These are phyloP conservation scores for Chlorella sp. DNA, from an alignment of 139 green algal species.

Conservation along the genomic window DNA sequence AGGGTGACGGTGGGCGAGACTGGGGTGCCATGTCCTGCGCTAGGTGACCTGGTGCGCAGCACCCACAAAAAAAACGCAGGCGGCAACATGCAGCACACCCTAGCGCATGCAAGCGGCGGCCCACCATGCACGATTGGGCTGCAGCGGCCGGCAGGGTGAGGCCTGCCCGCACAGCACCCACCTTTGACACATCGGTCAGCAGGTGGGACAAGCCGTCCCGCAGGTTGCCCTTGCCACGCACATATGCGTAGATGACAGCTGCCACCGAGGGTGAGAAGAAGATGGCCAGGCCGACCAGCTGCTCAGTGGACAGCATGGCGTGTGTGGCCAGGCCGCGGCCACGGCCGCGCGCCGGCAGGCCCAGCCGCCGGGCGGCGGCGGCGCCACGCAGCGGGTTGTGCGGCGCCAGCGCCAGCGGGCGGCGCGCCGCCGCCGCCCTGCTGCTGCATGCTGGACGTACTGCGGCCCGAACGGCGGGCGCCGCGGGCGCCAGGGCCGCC, in stretches of 20 bases:
- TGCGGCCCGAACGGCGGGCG: neutral
- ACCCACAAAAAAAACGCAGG: too few relatives aligned
- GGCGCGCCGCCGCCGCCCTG: neutral
- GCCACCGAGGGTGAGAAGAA: slow-evolving; percentile 31
- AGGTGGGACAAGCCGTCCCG: slow-evolving; percentile 82
- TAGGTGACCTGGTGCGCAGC: too few relatives aligned
- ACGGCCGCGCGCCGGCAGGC: neutral
- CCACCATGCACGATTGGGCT: neutral
- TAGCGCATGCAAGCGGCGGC: too few relatives aligned
- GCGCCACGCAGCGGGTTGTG: neutral
- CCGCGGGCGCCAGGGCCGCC: neutral
- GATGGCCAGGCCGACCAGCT: slow-evolving; percentile 29
- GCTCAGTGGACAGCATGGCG: slow-evolving; percentile 18
- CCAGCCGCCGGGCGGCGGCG: neutral
- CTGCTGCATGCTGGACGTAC: neutral
- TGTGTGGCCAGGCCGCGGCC: neutral
- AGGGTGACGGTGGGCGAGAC: too few relatives aligned
- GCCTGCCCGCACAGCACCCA: neutral
- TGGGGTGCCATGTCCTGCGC: too few relatives aligned
- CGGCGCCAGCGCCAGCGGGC: neutral
- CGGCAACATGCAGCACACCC: too few relatives aligned
- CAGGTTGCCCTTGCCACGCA: slow-evolving; percentile 86
- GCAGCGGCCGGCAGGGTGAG: neutral
- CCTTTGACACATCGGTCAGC: slow-evolving; percentile 76
- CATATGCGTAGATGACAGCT: slow-evolving; percentile 28